Evolutionary conservation across 495 filamentous ascomycete species (phyloP), one percentile per base, ranked within the genome.

Genomic region (Friedmanniomyces endolithicus): DNA sequence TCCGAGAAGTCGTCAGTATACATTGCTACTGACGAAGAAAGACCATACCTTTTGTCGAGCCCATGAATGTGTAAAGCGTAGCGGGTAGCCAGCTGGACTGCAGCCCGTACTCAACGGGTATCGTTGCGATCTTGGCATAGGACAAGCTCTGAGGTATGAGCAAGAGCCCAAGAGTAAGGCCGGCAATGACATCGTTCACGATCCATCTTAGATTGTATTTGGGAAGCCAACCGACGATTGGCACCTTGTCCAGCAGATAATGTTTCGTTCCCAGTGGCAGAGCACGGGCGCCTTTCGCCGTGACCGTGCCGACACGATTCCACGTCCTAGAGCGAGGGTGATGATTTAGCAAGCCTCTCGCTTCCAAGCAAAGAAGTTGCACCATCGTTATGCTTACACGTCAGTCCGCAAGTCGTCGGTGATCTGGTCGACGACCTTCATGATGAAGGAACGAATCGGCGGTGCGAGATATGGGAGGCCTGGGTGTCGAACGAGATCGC

Each of bases 21-120:
- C 17, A 22, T 11, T 9, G 19, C n/a, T n/a, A 43, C 7, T 33
- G 29, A 16, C 8, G 16, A 19, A 11, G 3, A 29, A 19, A 25
- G 44, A 27, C 47, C 66, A 53, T 56, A 74, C 76, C 75, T 55
- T 79, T 78, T 12, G 75, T 75, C 2, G 75, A 76, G 2, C 75
- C 76, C 72, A 79, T 78, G 40, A 79, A 68, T 3, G 74, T 68
- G 53, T 75, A 75, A 12, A 78, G 62, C 12, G 68, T 64, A 16
- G 71, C 67, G 1, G 76, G 75, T 20, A 78, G 58, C 76, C 76
- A 79, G 58, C 71, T 72, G 6, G 75, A 74, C 62, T 74, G 72
- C 17, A 79, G 70, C 11, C 74, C 74, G 64, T 74, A 71, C 52
- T 75, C 67, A 11, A 75, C 72, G 0, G 75, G 74, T 48, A 76